A percentile compares a stretch with the other conserved stretches of the same genome.
Evolutionary conservation across 2,329 filamentous ascomycete species (phyloP).

Genomic region (Aspergillus vadensis): DNA sequence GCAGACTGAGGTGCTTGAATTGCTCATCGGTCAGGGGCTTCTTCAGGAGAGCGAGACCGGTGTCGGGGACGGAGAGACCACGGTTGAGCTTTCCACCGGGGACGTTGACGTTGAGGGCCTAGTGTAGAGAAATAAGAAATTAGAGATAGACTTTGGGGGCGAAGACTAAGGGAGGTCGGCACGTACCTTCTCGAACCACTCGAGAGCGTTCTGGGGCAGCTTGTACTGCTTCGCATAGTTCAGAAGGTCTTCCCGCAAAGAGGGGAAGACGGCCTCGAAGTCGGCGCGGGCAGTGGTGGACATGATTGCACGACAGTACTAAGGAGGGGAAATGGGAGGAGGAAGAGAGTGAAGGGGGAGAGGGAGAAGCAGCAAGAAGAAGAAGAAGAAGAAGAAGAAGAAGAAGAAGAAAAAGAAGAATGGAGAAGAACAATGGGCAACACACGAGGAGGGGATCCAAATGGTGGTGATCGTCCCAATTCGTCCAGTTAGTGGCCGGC

Average conservation of each 20-base stretch:
- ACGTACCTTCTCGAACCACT: conserved; percentile 82
- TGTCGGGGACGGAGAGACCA: conserved; percentile 96
- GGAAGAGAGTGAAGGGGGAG: neutral
- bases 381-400: no score
- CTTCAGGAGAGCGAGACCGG: conserved; percentile 75
- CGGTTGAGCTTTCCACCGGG: conserved; percentile 98
- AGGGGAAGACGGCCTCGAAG: conserved; percentile 88
- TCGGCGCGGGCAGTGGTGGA: conserved; percentile 69
- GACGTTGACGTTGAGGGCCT: conserved; percentile 84
- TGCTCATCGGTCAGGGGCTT: conserved; percentile 73
- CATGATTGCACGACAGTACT: conserved; percentile 49
- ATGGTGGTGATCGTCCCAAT: neutral
- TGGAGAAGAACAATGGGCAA: neutral
- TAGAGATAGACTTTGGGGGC: neutral
- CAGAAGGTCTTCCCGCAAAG: conserved; percentile 78
- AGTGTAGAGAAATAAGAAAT: conserved; percentile 1
- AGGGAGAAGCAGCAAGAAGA: neutral
- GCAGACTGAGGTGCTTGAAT: conserved; percentile 82
- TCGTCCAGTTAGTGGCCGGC: neutral
- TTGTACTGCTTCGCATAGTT: conserved; percentile 80
- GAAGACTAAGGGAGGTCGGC: neutral
- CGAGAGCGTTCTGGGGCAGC: conserved; percentile 74
- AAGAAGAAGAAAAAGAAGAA: conserved; percentile 1
- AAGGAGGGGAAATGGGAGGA: conserved; percentile 1
- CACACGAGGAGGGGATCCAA: neutral